Conservation (phyloP, 2,329 filamentous ascomycete species). For the Purpureocillium takamizusanense region DNA sequence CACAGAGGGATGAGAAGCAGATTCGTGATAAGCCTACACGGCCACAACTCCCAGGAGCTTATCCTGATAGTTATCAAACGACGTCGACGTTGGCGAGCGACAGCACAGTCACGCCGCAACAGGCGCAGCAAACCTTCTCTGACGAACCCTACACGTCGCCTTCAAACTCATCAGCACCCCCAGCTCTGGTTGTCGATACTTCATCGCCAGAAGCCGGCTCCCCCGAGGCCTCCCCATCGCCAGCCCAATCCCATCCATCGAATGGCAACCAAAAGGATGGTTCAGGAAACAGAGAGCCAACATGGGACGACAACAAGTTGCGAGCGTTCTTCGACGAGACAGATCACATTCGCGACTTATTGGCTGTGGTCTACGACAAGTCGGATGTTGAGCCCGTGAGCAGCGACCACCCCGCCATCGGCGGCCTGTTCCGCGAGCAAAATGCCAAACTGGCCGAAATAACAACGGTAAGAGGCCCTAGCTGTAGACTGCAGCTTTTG, state of each 20-base stretch:
- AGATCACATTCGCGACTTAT: conserved; percentile 78
- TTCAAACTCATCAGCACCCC: conserved; percentile 30
- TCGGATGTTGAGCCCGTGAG: conserved; percentile 70
- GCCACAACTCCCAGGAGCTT: conserved; percentile 28
- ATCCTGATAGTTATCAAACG: conserved; percentile 30
- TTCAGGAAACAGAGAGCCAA: conserved; percentile 33
- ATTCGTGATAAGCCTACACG: conserved; percentile 14
- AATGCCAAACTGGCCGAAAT: conserved; percentile 81
- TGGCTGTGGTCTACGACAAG: conserved; percentile 89
- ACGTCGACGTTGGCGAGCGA: conserved; percentile 22
- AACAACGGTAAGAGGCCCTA: conserved; percentile 52
- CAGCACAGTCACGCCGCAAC: conserved; percentile 15
- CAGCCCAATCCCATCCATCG: conserved; percentile 43
- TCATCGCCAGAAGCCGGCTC: conserved; percentile 61
- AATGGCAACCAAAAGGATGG: conserved; percentile 26
- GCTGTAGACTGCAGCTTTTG: neutral
- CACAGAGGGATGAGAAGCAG: conserved; percentile 8
- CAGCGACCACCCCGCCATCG: conserved; percentile 77
- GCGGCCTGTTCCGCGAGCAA: conserved; percentile 75
- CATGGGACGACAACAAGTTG: conserved; percentile 82
- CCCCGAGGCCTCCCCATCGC: conserved; percentile 56
- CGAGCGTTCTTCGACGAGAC: conserved; percentile 87
- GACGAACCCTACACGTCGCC: conserved; percentile 12
- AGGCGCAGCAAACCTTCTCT: conserved; percentile 3
- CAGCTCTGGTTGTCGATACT: conserved; percentile 59